Conservation (phyloP, 2,329 filamentous ascomycete genomes). For the Chrysoporthe austroafricana region DNA sequence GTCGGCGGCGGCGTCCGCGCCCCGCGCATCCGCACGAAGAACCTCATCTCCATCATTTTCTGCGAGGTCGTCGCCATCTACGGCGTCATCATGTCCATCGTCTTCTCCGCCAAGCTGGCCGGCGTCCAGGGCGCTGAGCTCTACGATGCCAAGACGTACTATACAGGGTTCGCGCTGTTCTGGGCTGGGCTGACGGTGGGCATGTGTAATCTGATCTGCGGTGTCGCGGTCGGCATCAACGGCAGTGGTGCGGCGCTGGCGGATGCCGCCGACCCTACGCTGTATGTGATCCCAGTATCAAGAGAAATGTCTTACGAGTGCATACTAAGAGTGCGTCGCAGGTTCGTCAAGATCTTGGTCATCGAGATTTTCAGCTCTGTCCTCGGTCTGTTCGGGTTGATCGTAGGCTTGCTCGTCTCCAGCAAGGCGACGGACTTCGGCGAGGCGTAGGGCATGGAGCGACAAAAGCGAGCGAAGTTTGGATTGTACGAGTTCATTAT, state of each 20-base stretch:
- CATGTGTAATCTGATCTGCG: slow-evolving; percentile 93
- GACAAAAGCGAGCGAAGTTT: not conserved
- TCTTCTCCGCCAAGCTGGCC: slow-evolving; percentile 89
- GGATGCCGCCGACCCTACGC: slow-evolving; percentile 86
- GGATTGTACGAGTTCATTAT: slow-evolving; percentile 17
- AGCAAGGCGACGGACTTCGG: slow-evolving; percentile 80
- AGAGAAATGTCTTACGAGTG: not conserved
- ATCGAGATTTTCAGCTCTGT: slow-evolving; percentile 99
- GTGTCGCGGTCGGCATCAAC: slow-evolving; percentile 96
- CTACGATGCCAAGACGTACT: slow-evolving; percentile 80
- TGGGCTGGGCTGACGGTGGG: slow-evolving; percentile 96
- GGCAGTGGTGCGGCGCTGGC: slow-evolving; percentile 94
- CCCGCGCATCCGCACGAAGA: slow-evolving; percentile 98
- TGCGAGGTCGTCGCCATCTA: slow-evolving; percentile 99
- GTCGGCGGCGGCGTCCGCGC: slow-evolving; percentile 95
- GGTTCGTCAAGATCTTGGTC: slow-evolving; percentile 97
- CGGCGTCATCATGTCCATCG: slow-evolving; percentile 99
- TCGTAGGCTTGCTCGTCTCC: slow-evolving; percentile 87
- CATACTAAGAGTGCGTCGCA: slow-evolving; percentile 43
- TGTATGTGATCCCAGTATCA: slow-evolving; percentile 62
- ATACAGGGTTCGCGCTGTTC: slow-evolving; percentile 93
- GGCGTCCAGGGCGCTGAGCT: slow-evolving; percentile 65
- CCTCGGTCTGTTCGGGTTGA: slow-evolving; percentile 92
- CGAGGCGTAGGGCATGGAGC: slow-evolving; percentile 32
- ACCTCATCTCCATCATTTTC: slow-evolving; percentile 99